Base-by-base conservation (phyloP, 2,329 filamentous ascomycete genomes). In the Alternaria tenuissima region DNA sequence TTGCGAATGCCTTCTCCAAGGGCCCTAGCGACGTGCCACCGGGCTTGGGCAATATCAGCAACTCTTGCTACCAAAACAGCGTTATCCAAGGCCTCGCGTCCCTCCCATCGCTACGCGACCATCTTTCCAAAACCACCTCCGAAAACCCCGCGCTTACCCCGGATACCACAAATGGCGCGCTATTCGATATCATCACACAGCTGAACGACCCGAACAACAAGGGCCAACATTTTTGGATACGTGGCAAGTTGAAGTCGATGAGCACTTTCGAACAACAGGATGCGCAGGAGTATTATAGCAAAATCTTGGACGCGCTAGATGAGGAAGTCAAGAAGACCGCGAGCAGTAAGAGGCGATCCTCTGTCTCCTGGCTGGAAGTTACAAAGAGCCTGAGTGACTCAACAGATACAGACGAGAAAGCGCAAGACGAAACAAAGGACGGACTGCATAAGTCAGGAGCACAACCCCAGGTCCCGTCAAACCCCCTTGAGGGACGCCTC, bases 1-100 rank as follows among this genome's bases (percentile, higher is more conserved):
- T 78, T 5, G 70, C 75, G 8, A 77, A 76, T n/a, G 78, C 78
- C 18, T 66, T 77, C 32, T 71, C 80, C 3, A 70, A 65, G 47
- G 70, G 56, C 8, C 61, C 68, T 32, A 72, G 68, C 57, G 63
- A 73, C 53, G 77, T 73, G 12, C 83, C 83, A 14, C 75, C 82
- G 1, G 95, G 95, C 0, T 81, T 98, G 54, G 93, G 92, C 9
- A 99, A 99, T 76, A 90, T 89, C 81, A 92, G 96, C 81, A 97
- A 97, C 76, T 97, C 93, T 1, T 98, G 95, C 82, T 99, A 96
- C 77, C 95, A 98, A 79, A 99, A 99, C 78, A 97, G 94, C 75
- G 90, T 97, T 20, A 87, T 99, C 11, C 93, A 97, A 77, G 83
- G 82, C 30, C 72, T 98, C 42, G 89, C 94, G 1, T 90, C 94